Evolutionary conservation across 1,284 basidiomycete genomes (phyloP).

Genomic region (Ganoderma leucocontextum): DNA sequence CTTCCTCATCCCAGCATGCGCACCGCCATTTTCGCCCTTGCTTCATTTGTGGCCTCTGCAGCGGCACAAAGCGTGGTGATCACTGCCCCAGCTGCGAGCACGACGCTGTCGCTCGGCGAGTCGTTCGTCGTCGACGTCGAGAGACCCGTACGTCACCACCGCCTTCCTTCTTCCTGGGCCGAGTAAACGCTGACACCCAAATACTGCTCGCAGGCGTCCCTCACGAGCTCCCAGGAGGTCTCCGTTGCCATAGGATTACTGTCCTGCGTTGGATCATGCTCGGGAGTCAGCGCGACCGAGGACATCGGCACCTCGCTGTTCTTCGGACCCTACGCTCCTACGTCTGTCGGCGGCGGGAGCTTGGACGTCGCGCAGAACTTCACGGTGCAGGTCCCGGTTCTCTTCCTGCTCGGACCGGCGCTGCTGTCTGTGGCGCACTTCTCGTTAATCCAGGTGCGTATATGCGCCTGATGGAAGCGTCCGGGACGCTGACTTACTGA

Average conservation of each 20-base stretch:
- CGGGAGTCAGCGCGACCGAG: slow-evolving; percentile 39
- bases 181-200: not conserved
- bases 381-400: slow-evolving; percentile 51
- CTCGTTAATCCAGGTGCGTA: slow-evolving; percentile 54
- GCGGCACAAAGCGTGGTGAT: slow-evolving; percentile 24
- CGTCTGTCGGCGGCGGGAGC: slow-evolving; percentile 36
- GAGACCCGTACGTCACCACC: slow-evolving; percentile 18
- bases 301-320: slow-evolving; percentile 39
- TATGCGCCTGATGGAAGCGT: not conserved
- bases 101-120: slow-evolving; percentile 21
- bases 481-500: not conserved
- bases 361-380: slow-evolving; percentile 57
- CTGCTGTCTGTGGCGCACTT: slow-evolving; percentile 52
- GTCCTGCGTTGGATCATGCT: slow-evolving; percentile 41
- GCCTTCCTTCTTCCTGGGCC: not conserved
- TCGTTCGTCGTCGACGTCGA: slow-evolving; percentile 28
- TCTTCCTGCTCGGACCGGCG: slow-evolving; percentile 41
- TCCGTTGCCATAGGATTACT: slow-evolving; percentile 50
- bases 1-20: not conserved
- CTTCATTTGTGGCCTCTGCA: slow-evolving; percentile 5
- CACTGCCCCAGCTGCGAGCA: slow-evolving; percentile 15
- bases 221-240: slow-evolving; percentile 50
- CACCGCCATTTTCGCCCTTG: slow-evolving; percentile 13
- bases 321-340: slow-evolving; percentile 8
- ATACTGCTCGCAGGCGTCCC: slow-evolving; percentile 41